A percentile compares a stretch with the other conserved stretches of the same genome.
These are phyloP conservation scores for Hortiboletus campestris DNA, from an alignment of 768 basidiomycete species.

Conservation along the genomic window DNA sequence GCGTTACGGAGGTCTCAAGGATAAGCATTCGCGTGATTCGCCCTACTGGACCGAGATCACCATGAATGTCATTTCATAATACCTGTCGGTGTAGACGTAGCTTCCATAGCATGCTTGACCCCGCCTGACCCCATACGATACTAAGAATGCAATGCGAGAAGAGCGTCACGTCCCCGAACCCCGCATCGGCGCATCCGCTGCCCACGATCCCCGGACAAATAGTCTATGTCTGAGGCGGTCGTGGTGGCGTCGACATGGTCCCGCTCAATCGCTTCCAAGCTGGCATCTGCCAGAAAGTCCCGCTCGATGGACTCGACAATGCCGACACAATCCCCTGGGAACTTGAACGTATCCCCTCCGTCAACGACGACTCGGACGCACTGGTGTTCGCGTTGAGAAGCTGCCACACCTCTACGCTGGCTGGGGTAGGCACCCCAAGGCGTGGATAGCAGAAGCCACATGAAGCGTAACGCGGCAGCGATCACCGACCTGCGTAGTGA, in stretches of 20 bases:
- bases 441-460: conserved; percentile 9
- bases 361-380: conserved; percentile 27
- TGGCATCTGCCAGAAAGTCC: not conserved
- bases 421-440: conserved; percentile 29
- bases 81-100: not conserved
- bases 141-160: too few species aligned
- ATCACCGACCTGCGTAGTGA: not conserved
- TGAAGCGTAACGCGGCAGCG: not conserved
- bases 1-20: not conserved
- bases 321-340: conserved; percentile 18
- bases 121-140: too few species aligned
- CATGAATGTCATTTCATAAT: not conserved
- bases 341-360: conserved; percentile 23
- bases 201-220: conserved; percentile 14
- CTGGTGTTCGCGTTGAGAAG: conserved; percentile 35
- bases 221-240: conserved; percentile 46
- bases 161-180: too few species aligned
- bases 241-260: conserved; percentile 40
- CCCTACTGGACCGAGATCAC: not conserved
- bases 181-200: conserved; percentile 22
- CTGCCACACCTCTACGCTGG: conserved; percentile 35
- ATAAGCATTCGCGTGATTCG: not conserved
- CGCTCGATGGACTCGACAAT: conserved; percentile 6
- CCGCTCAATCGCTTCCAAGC: conserved; percentile 25
- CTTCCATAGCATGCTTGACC: not conserved